These are phyloP conservation scores for Sambucus nigra DNA, from an alignment of 129 eudicot species.

Conservation along the genomic window DNA sequence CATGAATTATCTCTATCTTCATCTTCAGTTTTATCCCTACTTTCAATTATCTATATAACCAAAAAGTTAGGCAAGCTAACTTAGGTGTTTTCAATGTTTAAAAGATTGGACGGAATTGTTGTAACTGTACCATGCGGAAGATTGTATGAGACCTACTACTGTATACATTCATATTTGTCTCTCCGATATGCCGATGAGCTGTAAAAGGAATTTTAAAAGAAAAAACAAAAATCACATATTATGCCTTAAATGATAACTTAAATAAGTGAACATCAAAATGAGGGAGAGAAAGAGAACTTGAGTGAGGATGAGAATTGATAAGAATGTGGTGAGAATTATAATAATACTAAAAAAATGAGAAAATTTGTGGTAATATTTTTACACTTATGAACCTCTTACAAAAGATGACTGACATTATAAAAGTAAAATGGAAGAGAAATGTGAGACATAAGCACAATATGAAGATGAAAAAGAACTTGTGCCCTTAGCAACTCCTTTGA, in stretches of 20 bases:
- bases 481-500: background rate
- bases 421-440: background rate
- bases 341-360: background rate
- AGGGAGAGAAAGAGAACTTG: background rate
- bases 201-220: conserved; percentile 16
- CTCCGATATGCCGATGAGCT: conserved; percentile 98
- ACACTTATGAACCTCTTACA: background rate
- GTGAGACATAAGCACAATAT: background rate
- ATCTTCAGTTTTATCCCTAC: conserved; percentile 79
- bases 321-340: background rate
- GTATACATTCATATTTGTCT: conserved; percentile 93
- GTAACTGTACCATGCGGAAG: conserved; percentile 78
- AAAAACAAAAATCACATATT: background rate
- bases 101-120: conserved; percentile 3
- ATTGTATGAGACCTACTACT: conserved; percentile 97
- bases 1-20: conserved; percentile 56
- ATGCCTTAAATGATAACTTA: background rate
- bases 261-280: background rate
- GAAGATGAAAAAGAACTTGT: background rate
- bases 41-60: conserved; percentile 72
- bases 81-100: conserved; percentile 2
- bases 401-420: background rate
- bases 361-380: background rate
- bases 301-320: conserved; percentile 1
- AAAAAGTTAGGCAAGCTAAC: conserved; percentile 11